Evolutionary conservation across 805 yeast species (phyloP).

Genomic region (Spathaspora hagerdaliae): DNA sequence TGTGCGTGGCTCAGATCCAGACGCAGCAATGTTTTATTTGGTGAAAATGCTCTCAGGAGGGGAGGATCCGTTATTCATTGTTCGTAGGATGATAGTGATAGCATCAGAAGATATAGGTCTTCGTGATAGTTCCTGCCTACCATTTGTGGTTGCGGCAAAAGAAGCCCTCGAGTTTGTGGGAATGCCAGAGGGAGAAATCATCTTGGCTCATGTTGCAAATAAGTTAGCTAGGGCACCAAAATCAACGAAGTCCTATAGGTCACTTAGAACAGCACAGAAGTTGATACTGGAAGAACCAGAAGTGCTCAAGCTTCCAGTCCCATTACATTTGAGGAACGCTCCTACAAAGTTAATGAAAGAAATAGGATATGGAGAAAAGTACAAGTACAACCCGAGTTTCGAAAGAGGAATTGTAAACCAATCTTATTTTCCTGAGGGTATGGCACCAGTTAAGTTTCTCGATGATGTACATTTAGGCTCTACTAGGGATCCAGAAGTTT

Average conservation of each 20-base stretch:
- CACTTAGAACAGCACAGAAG: constrained; percentile 64
- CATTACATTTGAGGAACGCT: constrained; percentile 86
- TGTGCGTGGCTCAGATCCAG: constrained; percentile 82
- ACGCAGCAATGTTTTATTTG: constrained; percentile 85
- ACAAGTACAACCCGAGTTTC: constrained; percentile 85
- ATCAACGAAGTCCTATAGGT: constrained; percentile 81
- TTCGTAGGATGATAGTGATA: constrained; percentile 87
- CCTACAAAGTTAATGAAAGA: constrained; percentile 91
- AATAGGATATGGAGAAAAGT: constrained; percentile 77
- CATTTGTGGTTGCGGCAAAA: constrained; percentile 82
- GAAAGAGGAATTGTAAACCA: constrained; percentile 71
- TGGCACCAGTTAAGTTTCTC: constrained; percentile 44
- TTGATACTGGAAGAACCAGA: constrained; percentile 56
- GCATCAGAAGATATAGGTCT: constrained; percentile 95
- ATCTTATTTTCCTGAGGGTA: constrained; percentile 65
- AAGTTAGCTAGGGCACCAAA: constrained; percentile 82
- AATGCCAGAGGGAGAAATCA: constrained; percentile 88
- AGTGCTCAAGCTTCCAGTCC: constrained; percentile 60
- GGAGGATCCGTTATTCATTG: constrained; percentile 86
- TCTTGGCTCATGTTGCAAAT: constrained; percentile 90
- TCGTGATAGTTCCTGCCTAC: constrained; percentile 76
- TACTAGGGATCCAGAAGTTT: constrained; percentile 14
- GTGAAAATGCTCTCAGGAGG: constrained; percentile 90
- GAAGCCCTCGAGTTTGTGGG: constrained; percentile 89
- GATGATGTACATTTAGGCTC: constrained; percentile 55